Evolutionary conservation across 106 monocot species (phyloP), one percentile per base, ranked within the genome.

Genomic region (Agapanthus africanus): DNA sequence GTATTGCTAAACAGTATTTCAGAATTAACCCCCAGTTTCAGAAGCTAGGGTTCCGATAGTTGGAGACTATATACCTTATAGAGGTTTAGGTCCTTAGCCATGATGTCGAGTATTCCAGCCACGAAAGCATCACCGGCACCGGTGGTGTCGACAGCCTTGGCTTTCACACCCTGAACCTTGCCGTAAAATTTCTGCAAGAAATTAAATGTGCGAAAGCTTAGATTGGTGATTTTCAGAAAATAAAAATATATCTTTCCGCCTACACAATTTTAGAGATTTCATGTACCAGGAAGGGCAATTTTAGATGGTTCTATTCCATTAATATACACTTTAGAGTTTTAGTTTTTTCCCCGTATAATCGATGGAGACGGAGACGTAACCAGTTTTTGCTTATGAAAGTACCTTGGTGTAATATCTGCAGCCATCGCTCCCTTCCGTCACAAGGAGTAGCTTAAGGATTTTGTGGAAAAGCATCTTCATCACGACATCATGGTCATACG

Each of bases 381-480:
- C n/a, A n/a, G n/a, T n/a, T n/a, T n/a, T n/a, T 50, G 4, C 6
- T 11, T 7, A 54, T 34, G 22, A 14, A 27, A 37, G 23, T 74
- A 83, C 79, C 79, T 76, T 79, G 13, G 83, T 83, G 75, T 79
- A 83, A 40, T 83, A 83, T 72, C 83, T 83, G 79, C 83, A 83
- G 8, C 83, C 83, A 7, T 71, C 71, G 31, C 72, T 47, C 27
- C 83, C 83, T 71, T 79, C 79, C 6, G 78, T 83, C 15, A 83
- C 79, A 19, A 83, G 71, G 35, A 83, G 83, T 21, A 83, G 72
- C 37, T 83, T 79, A 37, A 83, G 75, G 46, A 74, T 79, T 16
- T 68, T 37, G 41, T 72, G 79, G 70, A 79, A 75, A 35, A 83
- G 75, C 44, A 66, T 79, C 38, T 75, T 63, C 13, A 66, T 63